These are phyloP conservation scores for Exophiala xenobiotica DNA, from an alignment of 2,329 filamentous ascomycete genomes.

Conservation along the genomic window DNA sequence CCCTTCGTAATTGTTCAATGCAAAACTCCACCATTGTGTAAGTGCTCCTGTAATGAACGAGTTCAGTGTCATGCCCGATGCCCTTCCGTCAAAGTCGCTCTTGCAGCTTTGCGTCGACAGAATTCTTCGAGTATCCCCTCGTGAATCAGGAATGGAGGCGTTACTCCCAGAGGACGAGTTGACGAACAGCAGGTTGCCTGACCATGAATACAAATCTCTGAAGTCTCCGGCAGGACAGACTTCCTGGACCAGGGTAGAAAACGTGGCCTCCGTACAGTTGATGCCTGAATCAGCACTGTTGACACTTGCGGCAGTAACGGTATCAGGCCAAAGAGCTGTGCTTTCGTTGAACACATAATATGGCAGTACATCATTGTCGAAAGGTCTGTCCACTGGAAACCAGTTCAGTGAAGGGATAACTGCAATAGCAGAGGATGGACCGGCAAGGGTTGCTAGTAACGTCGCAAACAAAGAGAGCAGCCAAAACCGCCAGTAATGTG, in stretches of 20 bases:
- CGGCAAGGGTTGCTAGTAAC: slow-evolving; percentile 27
- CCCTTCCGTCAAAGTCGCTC: slow-evolving; percentile 18
- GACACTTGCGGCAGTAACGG: slow-evolving; percentile 17
- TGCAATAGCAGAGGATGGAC: slow-evolving; percentile 31
- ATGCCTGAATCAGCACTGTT: slow-evolving; percentile 20
- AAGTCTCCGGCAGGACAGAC: slow-evolving; percentile 15
- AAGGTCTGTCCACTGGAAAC: slow-evolving; percentile 22
- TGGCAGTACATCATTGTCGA: slow-evolving; percentile 14
- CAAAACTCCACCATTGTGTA: slow-evolving; percentile 19
- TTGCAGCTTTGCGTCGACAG: slow-evolving; percentile 19
- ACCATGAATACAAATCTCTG: slow-evolving; percentile 17
- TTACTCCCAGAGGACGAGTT: slow-evolving; percentile 20
- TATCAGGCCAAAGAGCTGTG: slow-evolving; percentile 25
- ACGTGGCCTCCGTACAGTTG: slow-evolving; percentile 8
- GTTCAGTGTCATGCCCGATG: slow-evolving; percentile 21
- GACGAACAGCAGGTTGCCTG: slow-evolving; percentile 17
- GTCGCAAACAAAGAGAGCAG: slow-evolving; percentile 26
- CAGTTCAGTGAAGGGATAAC: slow-evolving; percentile 28
- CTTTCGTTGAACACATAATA: slow-evolving; percentile 24
- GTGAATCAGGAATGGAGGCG: slow-evolving; percentile 17
- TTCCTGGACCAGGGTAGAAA: slow-evolving; percentile 13
- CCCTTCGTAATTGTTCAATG: slow-evolving; percentile 19
- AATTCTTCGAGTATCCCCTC: slow-evolving; percentile 20
- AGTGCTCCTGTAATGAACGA: slow-evolving; percentile 17
- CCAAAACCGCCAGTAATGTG: slow-evolving; percentile 18